Percentiles rank a stretch among this genome's conserved stretches.
Conservation (phyloP, 2,329 filamentous ascomycete species). For the Lomentospora prolificans region DNA sequence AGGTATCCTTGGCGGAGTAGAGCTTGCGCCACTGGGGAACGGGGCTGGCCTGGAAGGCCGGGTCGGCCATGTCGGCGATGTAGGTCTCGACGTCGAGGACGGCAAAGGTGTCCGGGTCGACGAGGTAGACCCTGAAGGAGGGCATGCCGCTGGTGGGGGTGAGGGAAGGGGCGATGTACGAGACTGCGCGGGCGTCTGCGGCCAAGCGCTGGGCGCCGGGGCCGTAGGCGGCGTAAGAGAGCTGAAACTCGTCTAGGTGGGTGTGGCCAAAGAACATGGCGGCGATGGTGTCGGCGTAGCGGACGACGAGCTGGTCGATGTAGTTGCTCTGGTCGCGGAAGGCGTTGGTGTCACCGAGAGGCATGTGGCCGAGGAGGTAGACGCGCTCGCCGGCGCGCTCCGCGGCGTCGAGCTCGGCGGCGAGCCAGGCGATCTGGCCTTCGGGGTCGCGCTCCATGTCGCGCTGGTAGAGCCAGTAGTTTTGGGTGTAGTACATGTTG, state of each 20-base stretch:
- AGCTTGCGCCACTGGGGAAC: constrained; percentile 43
- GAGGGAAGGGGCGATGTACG: constrained; percentile 44
- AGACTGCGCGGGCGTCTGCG: constrained; percentile 35
- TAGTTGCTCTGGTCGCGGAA: constrained; percentile 43
- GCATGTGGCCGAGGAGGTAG: constrained; percentile 49
- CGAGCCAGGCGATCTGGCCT: constrained; percentile 43
- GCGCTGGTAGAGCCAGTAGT: constrained; percentile 45
- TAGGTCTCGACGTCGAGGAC: constrained; percentile 45
- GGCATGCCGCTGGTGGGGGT: constrained; percentile 46
- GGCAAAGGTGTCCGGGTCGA: constrained; percentile 46
- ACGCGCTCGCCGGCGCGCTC: constrained; percentile 42
- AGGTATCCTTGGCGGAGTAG: constrained; percentile 46
- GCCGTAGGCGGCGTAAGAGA: constrained; percentile 40
- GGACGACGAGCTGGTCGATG: constrained; percentile 41
- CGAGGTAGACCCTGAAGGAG: constrained; percentile 47
- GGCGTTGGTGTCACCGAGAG: constrained; percentile 37
- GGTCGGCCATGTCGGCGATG: constrained; percentile 38
- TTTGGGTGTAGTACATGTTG: constrained; percentile 48
- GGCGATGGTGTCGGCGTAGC: constrained; percentile 43
- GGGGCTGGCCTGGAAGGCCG: constrained; percentile 29
- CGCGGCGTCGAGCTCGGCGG: constrained; percentile 40
- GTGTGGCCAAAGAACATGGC: constrained; percentile 50
- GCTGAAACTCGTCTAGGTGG: constrained; percentile 45
- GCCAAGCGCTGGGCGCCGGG: constrained; percentile 21
- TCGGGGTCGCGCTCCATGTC: constrained; percentile 40